Percentiles rank a stretch among this genome's conserved stretches.
phyloP scores from a whole-genome alignment of 306 rosid genomes.

The Dryas drummondii region DNA sequence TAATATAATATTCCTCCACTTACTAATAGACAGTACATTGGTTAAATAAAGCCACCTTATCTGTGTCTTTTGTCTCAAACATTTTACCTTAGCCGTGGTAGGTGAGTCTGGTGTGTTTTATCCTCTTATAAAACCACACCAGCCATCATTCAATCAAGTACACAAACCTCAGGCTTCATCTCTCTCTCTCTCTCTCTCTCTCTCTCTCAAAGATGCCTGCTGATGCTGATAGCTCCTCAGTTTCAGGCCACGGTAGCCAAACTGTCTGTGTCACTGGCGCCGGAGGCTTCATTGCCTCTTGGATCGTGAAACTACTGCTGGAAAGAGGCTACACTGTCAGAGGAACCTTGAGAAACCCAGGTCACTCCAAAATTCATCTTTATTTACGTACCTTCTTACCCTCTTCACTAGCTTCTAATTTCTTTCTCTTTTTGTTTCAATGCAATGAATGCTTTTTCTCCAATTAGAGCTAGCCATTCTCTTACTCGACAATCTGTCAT shows the following conservation, averaged over 20 bases:
- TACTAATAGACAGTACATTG: not conserved
- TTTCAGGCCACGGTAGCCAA: constrained; percentile 34
- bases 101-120: constrained; percentile 26
- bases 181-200: not conserved
- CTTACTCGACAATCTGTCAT: too few species aligned
- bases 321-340: constrained; percentile 71
- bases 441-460: too few species aligned
- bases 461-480: too few species aligned
- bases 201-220: constrained; percentile 44
- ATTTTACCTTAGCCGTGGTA: constrained; percentile 12
- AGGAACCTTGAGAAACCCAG: constrained; percentile 90
- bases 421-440: too few species aligned
- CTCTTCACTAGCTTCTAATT: too few species aligned
- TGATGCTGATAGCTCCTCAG: constrained; percentile 21
- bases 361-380: constrained; percentile 19
- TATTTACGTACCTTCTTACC: too few species aligned
- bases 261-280: constrained; percentile 94
- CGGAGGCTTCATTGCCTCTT: constrained; percentile 92
- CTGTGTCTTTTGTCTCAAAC: not conserved
- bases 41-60: not conserved
- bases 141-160: not conserved
- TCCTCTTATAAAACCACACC: constrained; percentile 22
- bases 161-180: not conserved
- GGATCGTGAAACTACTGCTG: constrained; percentile 75
- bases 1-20: too few species aligned